A percentile compares a stretch with the other conserved stretches of the same genome.
Conservation (phyloP, 371 early-diverging fungal genomes). For the Mortierella sp. region DNA sequence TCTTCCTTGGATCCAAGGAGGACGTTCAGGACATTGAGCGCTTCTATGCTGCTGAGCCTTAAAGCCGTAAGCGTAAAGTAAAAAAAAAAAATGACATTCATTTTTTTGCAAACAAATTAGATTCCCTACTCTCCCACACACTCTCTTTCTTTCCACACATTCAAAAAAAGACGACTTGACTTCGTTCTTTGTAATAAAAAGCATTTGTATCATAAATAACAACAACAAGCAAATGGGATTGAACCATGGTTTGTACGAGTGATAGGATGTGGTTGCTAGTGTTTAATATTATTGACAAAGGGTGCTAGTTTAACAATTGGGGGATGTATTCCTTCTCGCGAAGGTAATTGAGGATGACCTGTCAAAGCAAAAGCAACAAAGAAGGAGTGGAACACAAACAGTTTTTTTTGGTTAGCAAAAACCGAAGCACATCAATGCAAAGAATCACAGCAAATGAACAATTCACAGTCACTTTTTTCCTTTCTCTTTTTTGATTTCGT, state of each 20-base stretch:
- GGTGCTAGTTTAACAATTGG: conserved; percentile 16
- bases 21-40: conserved; percentile 90
- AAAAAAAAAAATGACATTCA: background rate
- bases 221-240: too few relatives aligned
- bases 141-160: too few relatives aligned
- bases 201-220: too few relatives aligned
- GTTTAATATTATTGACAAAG: background rate
- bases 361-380: background rate
- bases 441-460: background rate
- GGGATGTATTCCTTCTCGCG: conserved; percentile 46
- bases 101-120: conserved; percentile 5
- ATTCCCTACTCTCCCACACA: too few relatives aligned
- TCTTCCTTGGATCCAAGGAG: conserved; percentile 92
- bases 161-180: too few relatives aligned
- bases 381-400: background rate
- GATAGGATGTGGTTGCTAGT: too few relatives aligned
- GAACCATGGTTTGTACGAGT: too few relatives aligned
- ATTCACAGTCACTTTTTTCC: background rate
- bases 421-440: background rate
- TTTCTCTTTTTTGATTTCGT: background rate
- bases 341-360: conserved; percentile 53
- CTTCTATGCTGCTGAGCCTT: conserved; percentile 59
- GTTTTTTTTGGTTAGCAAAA: background rate
- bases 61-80: background rate
- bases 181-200: too few relatives aligned